Base-by-base conservation (phyloP, 352 stramenopile genomes). In the Phytophthora pseudosyringae region DNA sequence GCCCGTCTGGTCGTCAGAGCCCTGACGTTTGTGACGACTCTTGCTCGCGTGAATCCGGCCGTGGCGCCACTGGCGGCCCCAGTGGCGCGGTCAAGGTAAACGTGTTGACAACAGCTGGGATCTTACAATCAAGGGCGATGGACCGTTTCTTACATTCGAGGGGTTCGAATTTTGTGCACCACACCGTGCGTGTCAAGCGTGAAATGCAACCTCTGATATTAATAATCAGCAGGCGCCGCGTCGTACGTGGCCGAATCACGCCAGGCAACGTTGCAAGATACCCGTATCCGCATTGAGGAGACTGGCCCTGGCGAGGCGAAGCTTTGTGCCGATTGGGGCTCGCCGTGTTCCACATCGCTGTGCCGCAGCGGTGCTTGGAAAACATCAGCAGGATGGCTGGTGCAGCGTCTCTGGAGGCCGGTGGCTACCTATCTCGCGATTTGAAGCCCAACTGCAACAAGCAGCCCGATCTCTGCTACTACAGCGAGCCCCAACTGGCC, bases 341-440 rank as follows among this genome's bases (percentile, higher is more conserved):
- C 31, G 28, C 54, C 21, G n/a, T n/a, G 35, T 32, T 40, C n/a
- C 16, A 32, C 38, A 25, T 33, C 21, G n/a, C 21, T 21, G 21
- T 21, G 21, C 29, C 9, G 35, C 9, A 21, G 18, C 21, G 15
- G 3, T 63, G 60, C 53, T 64, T 58, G 60, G 45, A 56, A 55
- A 64, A 38, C 31, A 51, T 50, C 31, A 51, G 50, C 59, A 64
- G 36, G 39, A 35, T 71, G 58, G 39, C 39, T 33, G 44, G 45
- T 29, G 50, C 40, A 43, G 46, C 29, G 46, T 69, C 59, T 73
- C 69, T 73, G 65, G 56, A 26, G 32, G 33, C 28, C 43, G 16
- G 50, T 67, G 58, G 64, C 58, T 69, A 61, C 65, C n/a, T 47
- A 60, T 73, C 59, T 38, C 41, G 18, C 25, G 55, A 71, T 74